phyloP scores from a whole-genome alignment of 805 yeast genomes.

The Jamesozyma gamospora region DNA sequence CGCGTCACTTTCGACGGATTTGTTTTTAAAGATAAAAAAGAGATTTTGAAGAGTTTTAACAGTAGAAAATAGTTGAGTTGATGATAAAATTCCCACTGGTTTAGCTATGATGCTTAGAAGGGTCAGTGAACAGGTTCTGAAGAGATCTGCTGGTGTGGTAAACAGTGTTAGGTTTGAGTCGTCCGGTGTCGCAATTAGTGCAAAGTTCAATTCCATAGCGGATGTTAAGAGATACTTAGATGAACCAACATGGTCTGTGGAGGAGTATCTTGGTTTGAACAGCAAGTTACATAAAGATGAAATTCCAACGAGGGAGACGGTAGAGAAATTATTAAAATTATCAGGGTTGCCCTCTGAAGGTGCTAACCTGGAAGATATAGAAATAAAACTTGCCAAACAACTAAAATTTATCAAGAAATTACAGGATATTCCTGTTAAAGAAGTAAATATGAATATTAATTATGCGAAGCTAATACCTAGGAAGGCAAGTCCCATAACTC shows the following conservation, averaged over 20 bases:
- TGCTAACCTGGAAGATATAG: constrained; percentile 25
- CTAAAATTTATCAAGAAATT: constrained; percentile 41
- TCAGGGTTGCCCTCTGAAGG: constrained; percentile 37
- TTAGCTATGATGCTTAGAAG: no score
- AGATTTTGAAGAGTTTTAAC: no score
- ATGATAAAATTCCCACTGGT: no score
- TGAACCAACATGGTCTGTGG: constrained; percentile 1
- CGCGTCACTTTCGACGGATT: no score
- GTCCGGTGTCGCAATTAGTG: not conserved
- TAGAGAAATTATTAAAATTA: constrained; percentile 33
- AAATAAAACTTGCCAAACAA: constrained; percentile 34
- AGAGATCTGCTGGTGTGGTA: no score
- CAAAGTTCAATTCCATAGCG: not conserved
- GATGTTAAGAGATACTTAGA: constrained; percentile 1
- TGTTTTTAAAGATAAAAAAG: no score
- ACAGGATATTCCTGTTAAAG: constrained; percentile 22
- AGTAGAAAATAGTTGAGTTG: no score
- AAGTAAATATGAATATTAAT: not conserved
- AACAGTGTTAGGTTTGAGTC: not conserved
- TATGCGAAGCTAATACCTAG: constrained; percentile 26
- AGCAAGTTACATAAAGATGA: not conserved
- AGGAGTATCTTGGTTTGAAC: not conserved
- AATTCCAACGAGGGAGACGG: constrained; percentile 2
- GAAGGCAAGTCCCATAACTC: constrained; percentile 20
- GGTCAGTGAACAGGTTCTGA: no score